Evolutionary conservation across 352 stramenopile species (phyloP).

Genomic region (Phytopythium sindhum): DNA sequence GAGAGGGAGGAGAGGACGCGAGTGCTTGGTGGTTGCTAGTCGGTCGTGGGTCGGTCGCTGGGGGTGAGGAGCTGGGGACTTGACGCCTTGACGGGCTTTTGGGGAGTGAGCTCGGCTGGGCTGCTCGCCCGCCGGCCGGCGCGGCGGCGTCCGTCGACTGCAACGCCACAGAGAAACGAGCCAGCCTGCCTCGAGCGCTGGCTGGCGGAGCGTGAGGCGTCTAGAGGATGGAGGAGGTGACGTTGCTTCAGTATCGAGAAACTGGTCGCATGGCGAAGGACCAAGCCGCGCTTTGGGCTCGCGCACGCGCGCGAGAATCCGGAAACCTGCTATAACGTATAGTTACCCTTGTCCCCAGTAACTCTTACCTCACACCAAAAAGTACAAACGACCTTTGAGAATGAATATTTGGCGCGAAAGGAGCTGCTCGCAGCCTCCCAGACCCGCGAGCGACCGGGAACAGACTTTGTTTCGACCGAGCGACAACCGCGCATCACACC

Average conservation of each 20-base stretch:
- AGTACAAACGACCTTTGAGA: not conserved
- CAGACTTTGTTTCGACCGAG: not conserved
- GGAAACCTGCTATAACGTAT: not conserved
- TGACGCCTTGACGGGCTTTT: constrained; percentile 15
- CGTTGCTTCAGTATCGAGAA: not conserved
- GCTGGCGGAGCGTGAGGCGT: not conserved
- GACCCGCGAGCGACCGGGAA: not conserved
- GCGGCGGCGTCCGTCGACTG: not conserved
- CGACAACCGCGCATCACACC: not conserved
- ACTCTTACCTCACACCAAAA: not conserved
- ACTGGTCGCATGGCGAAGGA: not conserved
- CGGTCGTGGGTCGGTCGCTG: not conserved
- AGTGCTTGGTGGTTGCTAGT: not conserved
- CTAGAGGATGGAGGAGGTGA: no score
- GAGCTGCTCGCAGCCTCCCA: not conserved
- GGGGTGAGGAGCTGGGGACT: not conserved
- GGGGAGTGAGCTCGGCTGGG: constrained; percentile 15
- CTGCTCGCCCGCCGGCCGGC: constrained; percentile 1
- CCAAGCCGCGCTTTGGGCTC: not conserved
- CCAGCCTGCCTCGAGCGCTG: no score
- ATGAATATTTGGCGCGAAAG: not conserved
- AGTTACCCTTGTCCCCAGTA: not conserved
- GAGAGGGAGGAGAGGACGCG: not conserved
- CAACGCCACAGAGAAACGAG: not conserved
- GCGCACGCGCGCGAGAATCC: not conserved